phyloP scores from a whole-genome alignment of 345 rosid genomes.

The Pistacia atlantica region DNA sequence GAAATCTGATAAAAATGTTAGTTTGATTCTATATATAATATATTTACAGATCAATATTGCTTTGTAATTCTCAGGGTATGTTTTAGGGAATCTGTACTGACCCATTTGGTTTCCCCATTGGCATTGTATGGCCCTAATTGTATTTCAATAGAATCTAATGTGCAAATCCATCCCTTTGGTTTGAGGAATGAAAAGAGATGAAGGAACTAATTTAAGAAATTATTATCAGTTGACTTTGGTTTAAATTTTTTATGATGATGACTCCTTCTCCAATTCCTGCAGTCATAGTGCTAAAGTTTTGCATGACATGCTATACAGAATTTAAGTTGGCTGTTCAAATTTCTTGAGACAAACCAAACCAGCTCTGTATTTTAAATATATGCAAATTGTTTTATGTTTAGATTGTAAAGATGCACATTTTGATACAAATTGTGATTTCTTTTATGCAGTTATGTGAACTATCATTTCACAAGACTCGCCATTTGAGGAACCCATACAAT shows the following conservation, averaged over 20 bases:
- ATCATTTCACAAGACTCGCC: slow-evolving; percentile 93
- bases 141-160: slow-evolving; percentile 4
- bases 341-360: background rate
- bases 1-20: background rate
- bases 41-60: background rate
- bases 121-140: background rate
- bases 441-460: slow-evolving; percentile 82
- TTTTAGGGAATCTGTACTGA: background rate
- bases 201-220: background rate
- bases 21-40: background rate
- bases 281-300: background rate
- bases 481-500: slow-evolving; percentile 92
- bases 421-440: slow-evolving; percentile 29
- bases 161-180: background rate
- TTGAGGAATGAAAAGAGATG: background rate
- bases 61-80: slow-evolving; percentile 1
- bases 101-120: background rate
- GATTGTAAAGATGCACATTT: slow-evolving; percentile 9
- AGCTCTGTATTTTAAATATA: background rate
- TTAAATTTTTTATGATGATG: background rate
- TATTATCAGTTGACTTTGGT: background rate
- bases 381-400: background rate
- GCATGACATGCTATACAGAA: background rate
- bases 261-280: background rate
- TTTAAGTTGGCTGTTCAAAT: background rate